phyloP scores from a whole-genome alignment of 257 asterid genomes.

The Fraxinus excelsior region DNA sequence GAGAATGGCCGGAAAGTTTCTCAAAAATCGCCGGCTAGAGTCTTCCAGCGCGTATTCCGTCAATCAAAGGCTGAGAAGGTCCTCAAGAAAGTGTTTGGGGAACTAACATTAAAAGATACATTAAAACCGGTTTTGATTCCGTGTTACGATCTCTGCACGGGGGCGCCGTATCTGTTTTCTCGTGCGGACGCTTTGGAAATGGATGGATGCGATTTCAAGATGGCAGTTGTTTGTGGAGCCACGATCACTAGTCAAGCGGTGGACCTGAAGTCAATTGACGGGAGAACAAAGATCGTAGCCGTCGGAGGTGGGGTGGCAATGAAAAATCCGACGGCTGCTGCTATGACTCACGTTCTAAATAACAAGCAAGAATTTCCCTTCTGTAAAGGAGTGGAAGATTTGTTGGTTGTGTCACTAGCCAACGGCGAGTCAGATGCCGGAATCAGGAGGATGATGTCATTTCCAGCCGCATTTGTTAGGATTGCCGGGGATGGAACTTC shows the following conservation, averaged over 20 bases:
- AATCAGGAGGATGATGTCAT: conserved; percentile 14
- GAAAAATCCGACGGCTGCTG: conserved; percentile 83
- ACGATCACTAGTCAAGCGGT: conserved; percentile 42
- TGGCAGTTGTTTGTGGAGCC: conserved; percentile 63
- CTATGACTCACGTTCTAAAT: conserved; percentile 78
- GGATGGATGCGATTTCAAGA: conserved; percentile 71
- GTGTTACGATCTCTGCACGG: conserved; percentile 71
- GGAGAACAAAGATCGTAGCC: conserved; percentile 56
- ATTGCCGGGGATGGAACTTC: conserved; percentile 83
- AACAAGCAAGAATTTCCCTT: conserved; percentile 83
- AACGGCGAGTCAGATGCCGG: conserved; percentile 44
- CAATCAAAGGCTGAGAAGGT: conserved; percentile 24
- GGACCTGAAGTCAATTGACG: conserved; percentile 56
- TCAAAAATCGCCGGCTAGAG: conserved; percentile 13
- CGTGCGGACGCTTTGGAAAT: conserved; percentile 81
- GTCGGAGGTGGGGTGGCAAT: conserved; percentile 66
- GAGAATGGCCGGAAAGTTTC: conserved; percentile 34
- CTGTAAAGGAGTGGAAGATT: conserved; percentile 60
- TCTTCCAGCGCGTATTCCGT: conserved; percentile 31
- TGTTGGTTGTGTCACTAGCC: conserved; percentile 71
- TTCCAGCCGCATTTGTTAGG: conserved; percentile 36
- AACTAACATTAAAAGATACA: conserved; percentile 61
- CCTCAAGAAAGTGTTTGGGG: conserved; percentile 49
- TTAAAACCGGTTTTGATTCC: conserved; percentile 73
- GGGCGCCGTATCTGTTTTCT: conserved; percentile 67